phyloP scores from a whole-genome alignment of 805 yeast genomes.

The Zygosaccharomyces bailii region DNA sequence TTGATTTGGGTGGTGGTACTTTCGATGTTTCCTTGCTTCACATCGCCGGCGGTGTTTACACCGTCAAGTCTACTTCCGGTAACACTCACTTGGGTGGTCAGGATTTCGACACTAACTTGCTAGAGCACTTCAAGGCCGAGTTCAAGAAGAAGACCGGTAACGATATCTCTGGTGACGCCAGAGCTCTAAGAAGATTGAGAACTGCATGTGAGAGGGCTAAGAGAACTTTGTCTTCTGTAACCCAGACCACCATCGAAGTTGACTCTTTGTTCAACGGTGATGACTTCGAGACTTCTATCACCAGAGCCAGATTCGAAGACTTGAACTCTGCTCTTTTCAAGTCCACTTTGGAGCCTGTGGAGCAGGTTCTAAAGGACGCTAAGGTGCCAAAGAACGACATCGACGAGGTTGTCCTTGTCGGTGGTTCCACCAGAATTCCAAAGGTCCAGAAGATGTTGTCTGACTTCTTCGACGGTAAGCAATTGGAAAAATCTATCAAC shows the following conservation, averaged over 20 bases:
- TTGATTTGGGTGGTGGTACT: slow-evolving; percentile 99
- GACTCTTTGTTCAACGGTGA: slow-evolving; percentile 95
- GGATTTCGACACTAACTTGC: slow-evolving; percentile 95
- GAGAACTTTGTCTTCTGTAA: slow-evolving; percentile 95
- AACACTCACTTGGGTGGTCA: slow-evolving; percentile 99
- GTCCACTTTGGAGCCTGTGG: slow-evolving; percentile 91
- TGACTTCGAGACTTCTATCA: slow-evolving; percentile 87
- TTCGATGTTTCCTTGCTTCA: slow-evolving; percentile 93
- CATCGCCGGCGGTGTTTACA: slow-evolving; percentile 94
- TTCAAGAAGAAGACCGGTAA: slow-evolving; percentile 93
- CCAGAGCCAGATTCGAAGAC: slow-evolving; percentile 98
- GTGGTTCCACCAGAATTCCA: slow-evolving; percentile 99
- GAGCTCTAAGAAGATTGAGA: slow-evolving; percentile 97
- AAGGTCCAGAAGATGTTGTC: slow-evolving; percentile 92
- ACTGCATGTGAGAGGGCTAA: slow-evolving; percentile 99
- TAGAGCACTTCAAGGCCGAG: slow-evolving; percentile 87
- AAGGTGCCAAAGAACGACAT: slow-evolving; percentile 78
- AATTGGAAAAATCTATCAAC: slow-evolving; percentile 93
- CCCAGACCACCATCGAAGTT: slow-evolving; percentile 94
- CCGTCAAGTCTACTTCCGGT: slow-evolving; percentile 98
- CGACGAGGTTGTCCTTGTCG: slow-evolving; percentile 93
- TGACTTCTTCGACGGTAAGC: slow-evolving; percentile 95
- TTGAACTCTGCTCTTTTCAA: slow-evolving; percentile 89
- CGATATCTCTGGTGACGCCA: slow-evolving; percentile 85
- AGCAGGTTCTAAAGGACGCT: slow-evolving; percentile 90